These are phyloP conservation scores for Pleodorina starrii DNA, from an alignment of 139 green algal species.

Conservation along the genomic window DNA sequence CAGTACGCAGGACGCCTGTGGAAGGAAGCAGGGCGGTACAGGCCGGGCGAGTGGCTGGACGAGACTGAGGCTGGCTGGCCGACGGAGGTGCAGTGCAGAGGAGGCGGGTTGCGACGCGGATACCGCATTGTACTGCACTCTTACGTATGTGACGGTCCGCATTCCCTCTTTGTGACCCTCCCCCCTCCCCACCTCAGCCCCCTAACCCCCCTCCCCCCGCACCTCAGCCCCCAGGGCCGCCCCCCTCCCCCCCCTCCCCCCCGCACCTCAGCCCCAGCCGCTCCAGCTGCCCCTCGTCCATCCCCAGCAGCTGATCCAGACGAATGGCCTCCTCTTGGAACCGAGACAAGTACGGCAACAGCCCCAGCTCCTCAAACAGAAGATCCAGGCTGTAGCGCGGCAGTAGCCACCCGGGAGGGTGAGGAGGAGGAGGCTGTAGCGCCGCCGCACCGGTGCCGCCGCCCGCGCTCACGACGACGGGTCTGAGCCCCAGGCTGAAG, in stretches of 20 bases:
- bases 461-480: neutral
- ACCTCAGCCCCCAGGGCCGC: too few species aligned
- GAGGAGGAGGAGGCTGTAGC: too few species aligned
- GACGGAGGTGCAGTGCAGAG: too few species aligned
- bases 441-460: neutral
- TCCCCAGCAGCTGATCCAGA: conserved; percentile 55
- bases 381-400: conserved; percentile 12
- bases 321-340: conserved; percentile 50
- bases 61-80: too few species aligned
- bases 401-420: neutral
- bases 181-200: neutral
- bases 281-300: conserved; percentile 50
- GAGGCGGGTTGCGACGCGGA: too few species aligned
- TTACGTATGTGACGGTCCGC: too few species aligned
- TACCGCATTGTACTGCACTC: too few species aligned
- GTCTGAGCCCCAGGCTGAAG: neutral
- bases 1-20: too few species aligned
- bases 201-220: neutral
- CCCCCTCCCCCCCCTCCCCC: neutral
- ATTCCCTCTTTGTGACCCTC: neutral
- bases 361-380: conserved; percentile 46
- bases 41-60: too few species aligned
- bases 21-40: too few species aligned
- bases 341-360: conserved; percentile 39
- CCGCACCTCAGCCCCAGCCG: conserved; percentile 33